Conservation (phyloP, 352 stramenopile genomes). For the Phytopythium helicoides region DNA sequence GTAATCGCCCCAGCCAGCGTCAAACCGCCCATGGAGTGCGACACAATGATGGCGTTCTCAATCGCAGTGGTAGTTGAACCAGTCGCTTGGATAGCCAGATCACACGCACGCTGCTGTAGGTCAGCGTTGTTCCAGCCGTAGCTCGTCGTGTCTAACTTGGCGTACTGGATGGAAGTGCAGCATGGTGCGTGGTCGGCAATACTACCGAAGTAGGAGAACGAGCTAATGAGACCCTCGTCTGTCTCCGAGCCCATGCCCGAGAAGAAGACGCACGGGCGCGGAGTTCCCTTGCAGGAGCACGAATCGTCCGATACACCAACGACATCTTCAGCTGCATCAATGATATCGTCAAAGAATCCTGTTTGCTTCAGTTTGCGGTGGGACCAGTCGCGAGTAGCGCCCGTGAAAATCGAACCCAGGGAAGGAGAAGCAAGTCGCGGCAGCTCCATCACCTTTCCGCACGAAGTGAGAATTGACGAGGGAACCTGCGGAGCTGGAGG, state of each 20-base stretch:
- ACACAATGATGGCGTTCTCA: constrained; percentile 34
- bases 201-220: constrained; percentile 33
- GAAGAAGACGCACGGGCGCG: constrained; percentile 43
- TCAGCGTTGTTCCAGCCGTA: constrained; percentile 36
- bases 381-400: neutral
- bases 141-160: constrained; percentile 37
- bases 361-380: constrained; percentile 1
- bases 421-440: neutral
- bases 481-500: constrained; percentile 15
- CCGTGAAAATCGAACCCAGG: neutral
- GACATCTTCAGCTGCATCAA: constrained; percentile 12
- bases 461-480: constrained; percentile 8
- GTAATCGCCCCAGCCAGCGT: constrained; percentile 28
- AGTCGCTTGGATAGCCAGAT: constrained; percentile 22
- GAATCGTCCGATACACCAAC: constrained; percentile 19
- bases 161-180: constrained; percentile 46
- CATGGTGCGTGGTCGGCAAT: constrained; percentile 36
- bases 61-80: constrained; percentile 7
- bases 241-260: constrained; percentile 35
- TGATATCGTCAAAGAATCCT: neutral
- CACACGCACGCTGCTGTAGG: constrained; percentile 37
- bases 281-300: constrained; percentile 28
- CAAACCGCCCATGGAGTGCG: constrained; percentile 41
- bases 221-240: constrained; percentile 21
- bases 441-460: constrained; percentile 15